These are phyloP conservation scores for Candida sp. DNA, from an alignment of 1,139 yeast species.

Conservation along the genomic window DNA sequence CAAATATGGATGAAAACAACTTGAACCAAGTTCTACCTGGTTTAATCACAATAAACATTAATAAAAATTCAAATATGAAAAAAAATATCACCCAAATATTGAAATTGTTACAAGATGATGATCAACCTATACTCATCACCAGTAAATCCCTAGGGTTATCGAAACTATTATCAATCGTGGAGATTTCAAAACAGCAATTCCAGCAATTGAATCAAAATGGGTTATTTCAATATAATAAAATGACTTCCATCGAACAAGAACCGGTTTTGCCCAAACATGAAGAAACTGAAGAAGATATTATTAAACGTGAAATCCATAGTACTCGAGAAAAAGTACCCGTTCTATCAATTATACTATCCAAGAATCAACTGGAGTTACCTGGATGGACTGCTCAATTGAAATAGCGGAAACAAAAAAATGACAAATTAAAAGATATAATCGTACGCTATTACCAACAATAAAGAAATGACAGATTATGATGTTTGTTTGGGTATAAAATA, in stretches of 20 bases:
- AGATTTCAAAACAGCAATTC: constrained; percentile 19
- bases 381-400: constrained; percentile 1
- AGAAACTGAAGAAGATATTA: constrained; percentile 1
- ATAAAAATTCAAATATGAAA: constrained; percentile 25
- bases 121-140: constrained; percentile 11
- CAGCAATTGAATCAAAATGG: constrained; percentile 5
- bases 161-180: constrained; percentile 24
- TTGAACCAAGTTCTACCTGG: neutral
- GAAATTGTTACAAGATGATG: constrained; percentile 5
- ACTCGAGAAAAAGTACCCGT: constrained; percentile 1
- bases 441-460: too few species aligned
- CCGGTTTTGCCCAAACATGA: constrained; percentile 2
- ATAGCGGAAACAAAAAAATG: neutral
- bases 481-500: too few species aligned
- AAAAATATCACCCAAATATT: constrained; percentile 14
- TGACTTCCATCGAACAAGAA: constrained; percentile 5
- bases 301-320: neutral
- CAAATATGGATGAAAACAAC: neutral
- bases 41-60: constrained; percentile 10
- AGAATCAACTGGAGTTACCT: neutral
- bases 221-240: constrained; percentile 9
- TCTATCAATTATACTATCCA: constrained; percentile 3
- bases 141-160: constrained; percentile 17
- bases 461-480: too few species aligned
- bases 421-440: neutral